Conservation (phyloP, 176 grass and related monocot genomes). For the Musa beccarii region DNA sequence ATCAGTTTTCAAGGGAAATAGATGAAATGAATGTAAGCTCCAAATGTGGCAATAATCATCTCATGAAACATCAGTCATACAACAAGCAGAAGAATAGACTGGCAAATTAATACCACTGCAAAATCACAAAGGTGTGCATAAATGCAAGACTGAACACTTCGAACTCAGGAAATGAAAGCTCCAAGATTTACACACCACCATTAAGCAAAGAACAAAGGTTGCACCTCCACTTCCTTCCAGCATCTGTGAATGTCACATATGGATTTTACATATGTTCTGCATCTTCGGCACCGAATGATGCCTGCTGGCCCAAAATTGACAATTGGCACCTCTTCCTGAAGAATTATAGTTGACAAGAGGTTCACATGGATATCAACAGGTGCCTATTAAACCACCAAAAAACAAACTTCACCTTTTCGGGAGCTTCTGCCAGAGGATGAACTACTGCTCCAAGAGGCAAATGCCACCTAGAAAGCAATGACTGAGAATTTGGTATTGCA, state of each 20-base stretch:
- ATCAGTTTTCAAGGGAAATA: no score
- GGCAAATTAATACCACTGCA: background rate
- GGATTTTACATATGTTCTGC: constrained; percentile 96
- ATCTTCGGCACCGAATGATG: constrained; percentile 83
- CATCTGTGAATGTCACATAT: constrained; percentile 77
- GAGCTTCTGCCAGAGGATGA: constrained; percentile 72
- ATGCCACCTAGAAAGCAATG: constrained; percentile 85
- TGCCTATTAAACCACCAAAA: background rate
- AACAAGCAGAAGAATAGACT: background rate
- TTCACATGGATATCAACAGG: background rate
- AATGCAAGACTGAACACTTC: background rate
- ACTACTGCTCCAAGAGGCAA: constrained; percentile 84
- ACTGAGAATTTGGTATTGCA: constrained; percentile 73
- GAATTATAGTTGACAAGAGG: constrained; percentile 21
- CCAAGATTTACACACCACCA: constrained; percentile 47
- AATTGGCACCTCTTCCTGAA: constrained; percentile 74
- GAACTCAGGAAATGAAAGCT: background rate
- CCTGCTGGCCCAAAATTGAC: constrained; percentile 78
- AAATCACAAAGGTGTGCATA: background rate
- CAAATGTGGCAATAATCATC: no score
- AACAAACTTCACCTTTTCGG: constrained; percentile 68
- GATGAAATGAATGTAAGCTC: no score
- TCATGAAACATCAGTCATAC: background rate
- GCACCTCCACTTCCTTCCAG: constrained; percentile 92
- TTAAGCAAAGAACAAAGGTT: constrained; percentile 92